phyloP scores from a whole-genome alignment of 2,329 filamentous ascomycete genomes.

The Aspergillus puulaauensis region DNA sequence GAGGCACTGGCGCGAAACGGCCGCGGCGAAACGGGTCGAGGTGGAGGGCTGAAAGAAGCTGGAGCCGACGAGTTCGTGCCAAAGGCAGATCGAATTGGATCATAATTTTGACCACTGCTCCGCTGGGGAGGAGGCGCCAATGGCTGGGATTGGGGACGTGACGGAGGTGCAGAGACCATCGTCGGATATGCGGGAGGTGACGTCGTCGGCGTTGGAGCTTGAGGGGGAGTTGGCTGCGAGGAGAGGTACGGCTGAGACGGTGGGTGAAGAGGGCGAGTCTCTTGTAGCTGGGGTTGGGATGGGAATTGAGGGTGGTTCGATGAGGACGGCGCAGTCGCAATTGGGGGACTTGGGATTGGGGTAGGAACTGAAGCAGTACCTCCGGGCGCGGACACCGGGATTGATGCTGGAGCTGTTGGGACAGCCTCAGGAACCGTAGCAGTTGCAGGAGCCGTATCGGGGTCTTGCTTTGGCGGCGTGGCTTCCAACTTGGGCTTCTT shows the following conservation, averaged over 20 bases:
- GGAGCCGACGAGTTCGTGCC: constrained; percentile 34
- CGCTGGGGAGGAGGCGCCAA: constrained; percentile 48
- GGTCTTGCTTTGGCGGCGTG: constrained; percentile 14
- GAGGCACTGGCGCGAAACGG: constrained; percentile 75
- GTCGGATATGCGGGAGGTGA: constrained; percentile 17
- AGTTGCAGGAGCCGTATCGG: constrained; percentile 6
- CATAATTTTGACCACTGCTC: constrained; percentile 79
- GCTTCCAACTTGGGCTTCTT: constrained; percentile 48
- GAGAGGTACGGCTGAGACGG: constrained; percentile 26
- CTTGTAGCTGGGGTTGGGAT: constrained; percentile 21
- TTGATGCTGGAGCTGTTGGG: constrained; percentile 19
- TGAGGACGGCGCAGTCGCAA: constrained; percentile 6
- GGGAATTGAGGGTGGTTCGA: constrained; percentile 1
- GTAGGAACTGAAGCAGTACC: constrained; percentile 9
- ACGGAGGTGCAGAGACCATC: constrained; percentile 28
- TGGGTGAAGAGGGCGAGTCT: constrained; percentile 16
- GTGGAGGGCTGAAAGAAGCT: constrained; percentile 43
- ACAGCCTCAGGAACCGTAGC: constrained; percentile 7
- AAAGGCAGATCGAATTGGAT: constrained; percentile 79
- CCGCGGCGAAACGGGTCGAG: constrained; percentile 50
- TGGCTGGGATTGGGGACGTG: constrained; percentile 44
- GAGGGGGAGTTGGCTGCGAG: constrained; percentile 26
- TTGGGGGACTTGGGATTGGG: constrained; percentile 16
- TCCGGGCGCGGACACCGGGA: constrained; percentile 3
- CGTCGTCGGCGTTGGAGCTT: constrained; percentile 26